Percentiles rank a stretch among this genome's conserved stretches.
phyloP scores from a whole-genome alignment of 2,329 filamentous ascomycete genomes.

The Verticillium alfalfae region DNA sequence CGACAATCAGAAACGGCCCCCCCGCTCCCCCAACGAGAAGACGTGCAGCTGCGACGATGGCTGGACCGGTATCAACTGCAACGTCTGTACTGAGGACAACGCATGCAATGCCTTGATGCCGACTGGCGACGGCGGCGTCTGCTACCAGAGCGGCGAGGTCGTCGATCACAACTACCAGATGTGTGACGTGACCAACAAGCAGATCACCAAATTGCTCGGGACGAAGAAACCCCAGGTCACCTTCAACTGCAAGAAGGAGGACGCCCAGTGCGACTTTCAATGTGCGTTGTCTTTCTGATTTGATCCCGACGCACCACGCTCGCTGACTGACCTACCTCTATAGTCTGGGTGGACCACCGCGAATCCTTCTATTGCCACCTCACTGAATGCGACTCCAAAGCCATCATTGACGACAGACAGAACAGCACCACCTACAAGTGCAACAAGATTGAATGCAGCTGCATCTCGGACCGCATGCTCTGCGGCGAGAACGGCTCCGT shows the following conservation, averaged over 20 bases:
- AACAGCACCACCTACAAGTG: slow-evolving; percentile 86
- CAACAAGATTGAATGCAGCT: slow-evolving; percentile 77
- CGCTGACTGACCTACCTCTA: not conserved
- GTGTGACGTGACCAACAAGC: slow-evolving; percentile 93
- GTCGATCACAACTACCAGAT: slow-evolving; percentile 96
- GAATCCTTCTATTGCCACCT: slow-evolving; percentile 97
- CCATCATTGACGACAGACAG: slow-evolving; percentile 60
- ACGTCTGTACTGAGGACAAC: slow-evolving; percentile 78
- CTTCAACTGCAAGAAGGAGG: slow-evolving; percentile 77
- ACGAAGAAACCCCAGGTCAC: slow-evolving; percentile 87
- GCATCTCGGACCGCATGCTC: slow-evolving; percentile 86
- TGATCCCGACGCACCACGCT: not conserved
- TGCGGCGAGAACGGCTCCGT: slow-evolving; percentile 89
- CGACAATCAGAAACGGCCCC: slow-evolving; percentile 71
- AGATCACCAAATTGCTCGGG: slow-evolving; percentile 83
- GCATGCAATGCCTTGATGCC: slow-evolving; percentile 89
- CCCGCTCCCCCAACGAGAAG: slow-evolving; percentile 49
- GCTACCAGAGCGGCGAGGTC: slow-evolving; percentile 85
- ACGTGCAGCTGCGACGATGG: slow-evolving; percentile 82
- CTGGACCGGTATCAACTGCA: slow-evolving; percentile 97
- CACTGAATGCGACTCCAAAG: slow-evolving; percentile 69
- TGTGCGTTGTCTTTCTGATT: slow-evolving; percentile 48
- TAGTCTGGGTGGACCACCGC: slow-evolving; percentile 88
- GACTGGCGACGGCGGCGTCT: slow-evolving; percentile 74
- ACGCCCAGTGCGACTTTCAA: slow-evolving; percentile 79